Base-by-base conservation (phyloP, 139 green algal species). In the Tetraselmis striata region DNA sequence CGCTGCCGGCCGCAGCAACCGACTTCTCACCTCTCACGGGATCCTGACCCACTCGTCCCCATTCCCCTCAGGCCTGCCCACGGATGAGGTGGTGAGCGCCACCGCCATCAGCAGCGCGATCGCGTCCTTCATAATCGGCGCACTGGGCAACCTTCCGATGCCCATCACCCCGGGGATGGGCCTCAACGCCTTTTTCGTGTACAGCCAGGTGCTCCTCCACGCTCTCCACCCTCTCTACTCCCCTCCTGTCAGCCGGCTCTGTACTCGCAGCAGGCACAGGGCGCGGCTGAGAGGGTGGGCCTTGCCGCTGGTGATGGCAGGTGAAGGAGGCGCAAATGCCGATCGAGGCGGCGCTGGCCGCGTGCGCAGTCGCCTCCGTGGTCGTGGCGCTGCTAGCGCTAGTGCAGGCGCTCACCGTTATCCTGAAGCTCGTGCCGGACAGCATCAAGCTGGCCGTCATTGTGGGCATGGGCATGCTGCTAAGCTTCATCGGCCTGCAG, bases 361-460 rank as follows among this genome's bases (percentile, higher is more conserved):
- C 82, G 28, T 89, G 85, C 83, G 26, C 88, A 11, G 32, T 79
- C 23, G 84, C 86, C 11, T 81, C 88, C 30, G 32, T 76, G 1
- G 24, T 87, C 2, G 86, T 92, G 29, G 86, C 59, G 2, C 45
- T 90, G 45, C 77, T 92, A 28, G 86, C 88, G 1, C 27, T 85
- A 1, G 75, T 86, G 11, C 80, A 32, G 5, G 88, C 84, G 1
- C 81, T 92, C 27, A 82, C 31, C 23, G 25, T 90, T 11, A 84
- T 92, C 59, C 81, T 92, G 11, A 27, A 26, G 1, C 11, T 88
- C 23, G 86, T 90, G 67, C 84, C 88, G 26, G 75, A 89, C 79
- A 81, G 76, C 31, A 89, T 90, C 84, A 90, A 92, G 82, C 86
- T 92, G 29, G 88, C 88, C 1, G 85, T 85, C 32, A 85, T 86